These are phyloP conservation scores for Erucastrum elatum DNA, from an alignment of 345 rosid genomes.

Conservation along the genomic window DNA sequence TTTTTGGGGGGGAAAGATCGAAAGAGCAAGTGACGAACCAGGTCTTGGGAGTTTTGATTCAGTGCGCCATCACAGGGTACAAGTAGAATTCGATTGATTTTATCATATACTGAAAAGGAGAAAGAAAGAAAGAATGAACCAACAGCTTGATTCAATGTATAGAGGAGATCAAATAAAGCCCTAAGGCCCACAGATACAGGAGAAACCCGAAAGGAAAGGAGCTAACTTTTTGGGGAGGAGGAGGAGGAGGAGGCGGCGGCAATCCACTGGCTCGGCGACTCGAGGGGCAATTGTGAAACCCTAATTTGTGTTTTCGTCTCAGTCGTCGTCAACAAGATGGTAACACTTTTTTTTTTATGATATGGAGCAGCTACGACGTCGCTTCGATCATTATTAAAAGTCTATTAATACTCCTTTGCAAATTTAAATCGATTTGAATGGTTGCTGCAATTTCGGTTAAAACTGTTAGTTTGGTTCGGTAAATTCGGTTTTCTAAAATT, in stretches of 20 bases:
- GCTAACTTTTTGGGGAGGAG: conserved; percentile 53
- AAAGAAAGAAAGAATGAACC: conserved; percentile 6
- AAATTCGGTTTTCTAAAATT: too few relatives aligned
- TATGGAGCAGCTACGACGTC: neutral
- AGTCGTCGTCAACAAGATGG: neutral
- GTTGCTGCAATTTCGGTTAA: too few relatives aligned
- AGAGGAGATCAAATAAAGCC: neutral
- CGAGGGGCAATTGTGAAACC: conserved; percentile 36
- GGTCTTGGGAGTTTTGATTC: conserved; percentile 55
- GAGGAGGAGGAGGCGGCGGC: neutral
- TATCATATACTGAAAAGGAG: conserved; percentile 50
- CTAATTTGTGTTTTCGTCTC: conserved; percentile 20
- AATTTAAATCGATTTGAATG: too few relatives aligned
- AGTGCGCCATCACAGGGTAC: conserved; percentile 68
- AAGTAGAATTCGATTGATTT: conserved; percentile 58
- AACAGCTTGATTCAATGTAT: neutral
- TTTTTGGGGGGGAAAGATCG: neutral
- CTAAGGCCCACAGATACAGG: neutral
- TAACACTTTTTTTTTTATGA: neutral
- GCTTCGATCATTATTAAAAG: neutral
- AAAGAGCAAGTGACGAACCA: conserved; percentile 48
- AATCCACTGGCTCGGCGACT: conserved; percentile 31
- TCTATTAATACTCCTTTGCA: too few relatives aligned
- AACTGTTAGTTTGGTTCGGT: too few relatives aligned
- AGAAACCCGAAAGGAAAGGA: neutral